Base-by-base conservation (phyloP, 805 yeast genomes). In the Yarrowia sp. region DNA sequence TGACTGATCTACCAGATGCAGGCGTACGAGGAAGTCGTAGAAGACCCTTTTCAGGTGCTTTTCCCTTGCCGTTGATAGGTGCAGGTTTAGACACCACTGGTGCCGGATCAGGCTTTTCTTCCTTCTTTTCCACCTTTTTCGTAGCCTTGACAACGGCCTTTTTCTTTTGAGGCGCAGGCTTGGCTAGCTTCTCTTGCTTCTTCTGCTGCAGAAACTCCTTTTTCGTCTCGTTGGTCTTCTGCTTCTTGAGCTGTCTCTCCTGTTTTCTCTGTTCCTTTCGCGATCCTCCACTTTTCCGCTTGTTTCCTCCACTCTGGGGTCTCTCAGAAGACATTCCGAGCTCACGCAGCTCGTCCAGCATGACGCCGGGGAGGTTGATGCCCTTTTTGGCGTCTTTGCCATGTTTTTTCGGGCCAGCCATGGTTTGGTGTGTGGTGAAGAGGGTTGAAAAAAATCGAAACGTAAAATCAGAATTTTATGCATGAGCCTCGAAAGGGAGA, bases 261-360 rank as follows among this genome's bases (percentile, higher is more conserved):
- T 35, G 28, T 5, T 45, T 44, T 13, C 64, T 43, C 43, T 44
- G 42, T 44, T 60, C 64, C 11, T 60, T 60, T 33, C 64, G 92
- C 68, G 84, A 86, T 73, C 86, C 68, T 83, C 85, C n/a, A 92
- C 92, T 0, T 79, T 88, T 51, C 85, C 86, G 70, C 90, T 91
- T 4, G 85, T 89, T 66, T 85, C 88, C 4, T 86, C 89, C 50
- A 76, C 88, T 67, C 82, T 86, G 67, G 86, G 53, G 64, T 9
- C 43, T 28, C 14, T 35, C 64, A 11, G 43, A 38, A 11, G 53
- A 60, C 55, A 60, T 18, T 0, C 64, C 64, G 13, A 35, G 42
- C 35, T 60, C 64, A 2, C 55, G 42, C 32, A 60, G 43, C 55
- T 60, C 64, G 44, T 60, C 64, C 44, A 60, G 55, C 43, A 60